Evolutionary conservation across 2,329 filamentous ascomycete genomes (phyloP), one percentile per base, ranked within the genome.

Genomic region (Stagonosporopsis cucurbitacearum): DNA sequence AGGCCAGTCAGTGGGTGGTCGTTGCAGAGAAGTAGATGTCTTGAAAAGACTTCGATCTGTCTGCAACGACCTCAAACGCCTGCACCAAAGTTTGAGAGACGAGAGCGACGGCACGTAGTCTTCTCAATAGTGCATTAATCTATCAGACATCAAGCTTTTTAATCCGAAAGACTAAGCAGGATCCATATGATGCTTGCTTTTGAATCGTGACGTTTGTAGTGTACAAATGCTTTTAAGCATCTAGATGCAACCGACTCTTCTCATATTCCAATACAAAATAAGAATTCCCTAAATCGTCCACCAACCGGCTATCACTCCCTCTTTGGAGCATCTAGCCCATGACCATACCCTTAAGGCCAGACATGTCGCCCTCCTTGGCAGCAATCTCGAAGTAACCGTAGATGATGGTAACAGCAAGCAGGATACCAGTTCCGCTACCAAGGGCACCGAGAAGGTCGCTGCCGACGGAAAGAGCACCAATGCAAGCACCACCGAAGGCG

Each of bases 361-460:
- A 85, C 79, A 98, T 88, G 77, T 99, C 95, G 70, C 95, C 95
- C 80, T 99, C 95, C 82, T 97, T 97, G 72, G 96, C 96, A 22
- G 95, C 95, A 73, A 99, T 99, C 79, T 99, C 95, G 72, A 99
- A 99, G 83, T 99, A 99, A 64, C 93, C 92, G 79, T 99, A 99
- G 79, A 99, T 99, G 77, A 99, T 99, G 89, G 96, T 99, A 75
- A 99, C 95, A 78, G 95, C 95, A 77, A 99, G 88, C 59, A 99
- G 85, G 71, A 96, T 99, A 89, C 95, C 93, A 71, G 95, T 99
- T 75, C 95, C 95, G 66, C 91, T 96, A 76, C 95, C 95, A 48
- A 99, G 86, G 74, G 96, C 95, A 69, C 95, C 95, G 79, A 98
- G 87, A 63, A 99, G 88, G 80, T 99, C 95, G 77, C 91, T 96